A percentile compares a stretch with the other conserved stretches of the same genome.
phyloP scores from a whole-genome alignment of 257 asterid species.

The Solanum clarkiae region DNA sequence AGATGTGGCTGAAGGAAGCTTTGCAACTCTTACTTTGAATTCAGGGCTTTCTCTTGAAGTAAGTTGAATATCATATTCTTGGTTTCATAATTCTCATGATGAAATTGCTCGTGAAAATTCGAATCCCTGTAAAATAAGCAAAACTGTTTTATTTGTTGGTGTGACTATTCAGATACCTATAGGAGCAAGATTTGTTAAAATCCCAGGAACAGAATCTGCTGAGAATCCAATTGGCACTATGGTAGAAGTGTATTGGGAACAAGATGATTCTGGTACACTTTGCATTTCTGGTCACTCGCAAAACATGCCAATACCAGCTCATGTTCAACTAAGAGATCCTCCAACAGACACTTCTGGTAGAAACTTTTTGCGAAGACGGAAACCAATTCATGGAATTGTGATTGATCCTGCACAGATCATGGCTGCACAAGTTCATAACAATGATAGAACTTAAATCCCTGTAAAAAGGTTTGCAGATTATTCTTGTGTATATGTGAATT shows the following conservation, averaged over 20 bases:
- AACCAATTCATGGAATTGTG: conserved; percentile 39
- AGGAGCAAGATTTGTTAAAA: conserved; percentile 66
- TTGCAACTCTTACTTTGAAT: conserved; percentile 41
- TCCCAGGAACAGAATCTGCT: conserved; percentile 59
- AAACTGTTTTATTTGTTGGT: neutral
- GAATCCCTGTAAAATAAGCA: neutral
- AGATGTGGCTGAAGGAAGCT: conserved; percentile 56
- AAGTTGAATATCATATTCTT: neutral
- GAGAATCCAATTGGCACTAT: conserved; percentile 49
- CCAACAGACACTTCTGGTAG: conserved; percentile 17
- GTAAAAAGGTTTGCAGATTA: neutral
- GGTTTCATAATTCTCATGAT: neutral
- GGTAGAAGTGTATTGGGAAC: conserved; percentile 88
- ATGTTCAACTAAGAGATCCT: conserved; percentile 24
- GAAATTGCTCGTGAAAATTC: neutral
- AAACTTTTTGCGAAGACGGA: conserved; percentile 12
- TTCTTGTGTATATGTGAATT: neutral
- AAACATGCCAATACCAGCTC: conserved; percentile 51
- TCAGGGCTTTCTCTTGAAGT: conserved; percentile 60
- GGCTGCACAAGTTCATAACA: neutral
- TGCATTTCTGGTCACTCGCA: conserved; percentile 67
- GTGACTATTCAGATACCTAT: conserved; percentile 45
- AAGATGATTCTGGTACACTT: conserved; percentile 79
- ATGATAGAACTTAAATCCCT: neutral
- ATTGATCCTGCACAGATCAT: conserved; percentile 61